Conservation (phyloP, 1,139 yeast species). For the Saccharomyces pastorianus region DNA sequence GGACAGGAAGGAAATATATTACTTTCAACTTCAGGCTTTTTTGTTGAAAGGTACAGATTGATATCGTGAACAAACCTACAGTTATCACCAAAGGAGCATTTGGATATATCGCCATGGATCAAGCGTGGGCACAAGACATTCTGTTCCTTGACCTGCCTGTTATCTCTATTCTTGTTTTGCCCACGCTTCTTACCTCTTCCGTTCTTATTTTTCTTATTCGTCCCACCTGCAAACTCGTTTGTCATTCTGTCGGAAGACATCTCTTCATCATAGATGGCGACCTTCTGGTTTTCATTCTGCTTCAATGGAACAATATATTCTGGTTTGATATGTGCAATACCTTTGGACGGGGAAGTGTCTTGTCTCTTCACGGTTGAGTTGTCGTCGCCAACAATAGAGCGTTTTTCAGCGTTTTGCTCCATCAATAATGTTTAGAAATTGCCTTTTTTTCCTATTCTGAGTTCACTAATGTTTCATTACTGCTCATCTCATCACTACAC, state of each 20-base stretch:
- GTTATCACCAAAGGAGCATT: constrained; percentile 62
- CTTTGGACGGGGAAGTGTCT: constrained; percentile 31
- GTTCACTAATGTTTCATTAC: not conserved
- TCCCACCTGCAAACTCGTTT: constrained; percentile 32
- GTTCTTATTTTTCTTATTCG: constrained; percentile 38
- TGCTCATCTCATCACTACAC: not conserved
- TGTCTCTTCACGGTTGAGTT: constrained; percentile 1
- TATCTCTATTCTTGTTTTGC: constrained; percentile 81
- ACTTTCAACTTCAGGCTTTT: constrained; percentile 56
- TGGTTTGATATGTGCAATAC: constrained; percentile 59
- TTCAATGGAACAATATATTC: constrained; percentile 41
- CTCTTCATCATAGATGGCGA: constrained; percentile 44
- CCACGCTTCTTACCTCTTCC: constrained; percentile 57
- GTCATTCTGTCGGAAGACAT: constrained; percentile 31
- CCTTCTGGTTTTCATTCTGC: not conserved
- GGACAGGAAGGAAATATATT: constrained; percentile 60
- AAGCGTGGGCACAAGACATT: constrained; percentile 60
- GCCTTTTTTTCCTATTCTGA: not conserved
- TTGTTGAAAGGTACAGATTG: constrained; percentile 50
- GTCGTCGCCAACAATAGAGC: not conserved
- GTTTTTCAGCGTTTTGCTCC: constrained; percentile 3
- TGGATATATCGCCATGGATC: constrained; percentile 42
- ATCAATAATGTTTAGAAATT: not conserved
- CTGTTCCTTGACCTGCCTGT: constrained; percentile 60
- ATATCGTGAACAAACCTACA: constrained; percentile 78